phyloP scores from a whole-genome alignment of 257 asterid species.

The Nicotiana benthamiana region DNA sequence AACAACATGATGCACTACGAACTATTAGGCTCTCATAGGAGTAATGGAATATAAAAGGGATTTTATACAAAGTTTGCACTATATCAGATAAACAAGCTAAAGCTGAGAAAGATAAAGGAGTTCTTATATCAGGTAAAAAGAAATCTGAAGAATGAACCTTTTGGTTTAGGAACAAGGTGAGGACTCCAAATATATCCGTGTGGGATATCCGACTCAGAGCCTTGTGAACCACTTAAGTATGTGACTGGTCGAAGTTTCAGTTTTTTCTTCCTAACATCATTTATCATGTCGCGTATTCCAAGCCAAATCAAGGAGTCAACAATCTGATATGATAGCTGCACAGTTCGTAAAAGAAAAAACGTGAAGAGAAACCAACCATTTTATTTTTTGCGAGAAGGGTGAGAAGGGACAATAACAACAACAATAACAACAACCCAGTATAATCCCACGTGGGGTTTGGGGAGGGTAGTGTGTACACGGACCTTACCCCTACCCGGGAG shows the following conservation, averaged over 20 bases:
- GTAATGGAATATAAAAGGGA: not conserved
- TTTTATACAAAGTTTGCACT: not conserved
- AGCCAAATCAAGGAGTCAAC: constrained; percentile 83
- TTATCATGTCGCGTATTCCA: constrained; percentile 87
- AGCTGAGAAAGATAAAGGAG: not conserved
- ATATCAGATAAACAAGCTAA: not conserved
- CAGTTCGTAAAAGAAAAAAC: constrained; percentile 23
- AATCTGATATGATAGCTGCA: constrained; percentile 80
- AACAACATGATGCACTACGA: too few species aligned
- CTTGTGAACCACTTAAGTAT: constrained; percentile 59
- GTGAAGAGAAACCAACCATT: constrained; percentile 5
- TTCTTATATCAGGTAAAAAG: not conserved
- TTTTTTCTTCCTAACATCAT: constrained; percentile 76
- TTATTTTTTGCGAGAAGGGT: not conserved
- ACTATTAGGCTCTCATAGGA: not conserved
- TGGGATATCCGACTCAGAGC: constrained; percentile 46
- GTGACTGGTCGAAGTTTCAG: constrained; percentile 72
- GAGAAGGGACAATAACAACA: too few species aligned
- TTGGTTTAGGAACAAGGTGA: constrained; percentile 91
- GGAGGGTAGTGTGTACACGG: too few species aligned
- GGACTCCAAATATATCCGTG: constrained; percentile 96
- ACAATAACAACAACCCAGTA: too few species aligned
- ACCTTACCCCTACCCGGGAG: too few species aligned
- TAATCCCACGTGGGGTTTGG: too few species aligned
- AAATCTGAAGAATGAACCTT: constrained; percentile 33